Percentiles rank a stretch among this genome's conserved stretches.
phyloP scores from a whole-genome alignment of 148 eudicot species.

The Beta vulgaris region DNA sequence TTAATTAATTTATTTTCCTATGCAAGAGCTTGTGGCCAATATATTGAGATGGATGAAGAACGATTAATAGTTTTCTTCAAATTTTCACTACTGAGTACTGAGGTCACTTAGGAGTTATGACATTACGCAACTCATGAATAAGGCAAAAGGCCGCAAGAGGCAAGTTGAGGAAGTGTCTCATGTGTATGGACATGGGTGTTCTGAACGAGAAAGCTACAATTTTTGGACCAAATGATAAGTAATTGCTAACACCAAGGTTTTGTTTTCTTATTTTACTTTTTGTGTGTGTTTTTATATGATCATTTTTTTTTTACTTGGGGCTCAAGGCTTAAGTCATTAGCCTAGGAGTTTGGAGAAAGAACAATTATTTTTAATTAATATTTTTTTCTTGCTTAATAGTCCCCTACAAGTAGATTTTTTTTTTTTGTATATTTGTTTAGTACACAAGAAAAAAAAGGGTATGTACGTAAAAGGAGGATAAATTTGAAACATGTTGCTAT shows the following conservation, averaged over 20 bases:
- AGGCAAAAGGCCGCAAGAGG: too few relatives aligned
- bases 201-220: conserved; percentile 28
- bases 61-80: too few relatives aligned
- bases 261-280: background rate
- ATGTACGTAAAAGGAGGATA: too few relatives aligned
- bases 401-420: too few relatives aligned
- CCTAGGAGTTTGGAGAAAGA: background rate
- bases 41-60: too few relatives aligned
- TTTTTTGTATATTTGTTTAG: too few relatives aligned
- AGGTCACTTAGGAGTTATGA: background rate
- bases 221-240: conserved; percentile 35
- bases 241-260: conserved; percentile 19
- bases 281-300: background rate
- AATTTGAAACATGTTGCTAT: too few relatives aligned
- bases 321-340: background rate
- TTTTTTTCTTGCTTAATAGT: too few relatives aligned
- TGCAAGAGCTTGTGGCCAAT: too few relatives aligned
- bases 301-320: background rate
- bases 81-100: background rate
- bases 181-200: conserved; percentile 21
- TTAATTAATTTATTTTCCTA: too few relatives aligned
- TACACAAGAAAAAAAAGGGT: too few relatives aligned
- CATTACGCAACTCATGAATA: background rate
- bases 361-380: too few relatives aligned
- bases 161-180: conserved; percentile 6